Evolutionary conservation across 2,329 filamentous ascomycete genomes (phyloP).

Genomic region (Eutypella sp.): DNA sequence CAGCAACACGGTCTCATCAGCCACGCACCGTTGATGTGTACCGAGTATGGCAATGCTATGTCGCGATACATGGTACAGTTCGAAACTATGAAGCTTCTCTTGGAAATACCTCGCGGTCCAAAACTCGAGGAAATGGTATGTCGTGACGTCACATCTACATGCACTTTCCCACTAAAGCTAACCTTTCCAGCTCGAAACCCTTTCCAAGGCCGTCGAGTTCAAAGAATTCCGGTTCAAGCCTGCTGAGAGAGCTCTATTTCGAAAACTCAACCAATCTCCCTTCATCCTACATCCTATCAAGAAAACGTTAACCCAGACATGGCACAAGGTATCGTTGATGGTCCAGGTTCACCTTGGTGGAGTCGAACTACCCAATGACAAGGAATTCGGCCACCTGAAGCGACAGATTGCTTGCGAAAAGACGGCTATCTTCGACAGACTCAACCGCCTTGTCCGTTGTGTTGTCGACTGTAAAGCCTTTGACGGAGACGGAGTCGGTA

Average conservation of each 20-base stretch:
- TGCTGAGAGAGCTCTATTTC: constrained; percentile 65
- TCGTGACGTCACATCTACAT: too few species aligned
- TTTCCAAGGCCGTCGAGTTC: constrained; percentile 69
- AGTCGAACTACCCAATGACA: constrained; percentile 56
- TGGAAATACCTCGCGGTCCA: constrained; percentile 56
- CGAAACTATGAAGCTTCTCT: constrained; percentile 69
- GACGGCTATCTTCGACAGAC: constrained; percentile 58
- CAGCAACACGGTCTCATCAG: constrained; percentile 55
- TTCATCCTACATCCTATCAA: constrained; percentile 68
- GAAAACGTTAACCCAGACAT: constrained; percentile 57
- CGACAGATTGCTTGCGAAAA: constrained; percentile 58
- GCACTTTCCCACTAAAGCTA: too few species aligned
- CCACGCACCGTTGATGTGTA: constrained; percentile 50
- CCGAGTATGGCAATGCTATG: constrained; percentile 75
- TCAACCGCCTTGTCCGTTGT: constrained; percentile 67
- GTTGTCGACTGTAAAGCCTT: constrained; percentile 66
- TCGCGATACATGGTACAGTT: constrained; percentile 77
- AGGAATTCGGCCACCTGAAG: constrained; percentile 50
- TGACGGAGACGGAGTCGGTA: constrained; percentile 60
- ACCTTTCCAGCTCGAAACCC: constrained; percentile 52
- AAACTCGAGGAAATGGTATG: constrained; percentile 65
- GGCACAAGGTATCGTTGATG: constrained; percentile 73
- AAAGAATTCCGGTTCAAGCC: constrained; percentile 65
- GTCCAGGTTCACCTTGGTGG: constrained; percentile 71
- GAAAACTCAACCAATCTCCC: constrained; percentile 64